phyloP scores from a whole-genome alignment of 192 early-diverging fungal species.

The Cladochytrium replicatum region DNA sequence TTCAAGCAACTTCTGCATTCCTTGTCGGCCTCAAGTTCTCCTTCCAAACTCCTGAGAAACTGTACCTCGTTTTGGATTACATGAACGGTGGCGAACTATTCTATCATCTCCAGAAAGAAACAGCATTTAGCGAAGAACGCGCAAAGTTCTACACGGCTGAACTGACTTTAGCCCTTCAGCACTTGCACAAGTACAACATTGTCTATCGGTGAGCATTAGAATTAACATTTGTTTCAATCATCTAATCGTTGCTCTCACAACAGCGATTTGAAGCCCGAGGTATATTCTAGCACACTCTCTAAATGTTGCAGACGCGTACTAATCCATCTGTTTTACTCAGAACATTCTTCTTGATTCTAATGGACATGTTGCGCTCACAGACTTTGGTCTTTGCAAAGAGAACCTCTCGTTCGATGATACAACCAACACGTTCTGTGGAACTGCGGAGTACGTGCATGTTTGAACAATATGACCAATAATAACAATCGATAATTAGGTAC shows the following conservation, averaged over 20 bases:
- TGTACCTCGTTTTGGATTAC: constrained; percentile 71
- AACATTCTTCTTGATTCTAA: constrained; percentile 49
- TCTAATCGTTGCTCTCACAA: too few relatives aligned
- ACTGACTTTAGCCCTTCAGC: constrained; percentile 55
- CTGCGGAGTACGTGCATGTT: constrained; percentile 24
- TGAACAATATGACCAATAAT: constrained; percentile 17
- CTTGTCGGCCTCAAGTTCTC: constrained; percentile 89
- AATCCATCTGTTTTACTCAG: constrained; percentile 1
- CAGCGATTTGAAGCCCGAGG: constrained; percentile 38
- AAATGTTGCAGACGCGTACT: neutral
- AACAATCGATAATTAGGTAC: constrained; percentile 45
- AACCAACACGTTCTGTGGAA: constrained; percentile 44
- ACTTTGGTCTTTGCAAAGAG: constrained; percentile 73
- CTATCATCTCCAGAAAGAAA: constrained; percentile 85
- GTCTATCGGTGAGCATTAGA: constrained; percentile 39
- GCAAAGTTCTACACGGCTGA: constrained; percentile 75
- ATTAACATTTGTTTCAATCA: neutral
- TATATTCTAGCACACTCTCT: neutral
- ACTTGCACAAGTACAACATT: constrained; percentile 55
- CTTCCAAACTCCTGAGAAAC: constrained; percentile 69
- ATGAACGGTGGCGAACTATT: constrained; percentile 80
- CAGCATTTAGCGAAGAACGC: constrained; percentile 75
- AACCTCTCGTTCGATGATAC: constrained; percentile 34
- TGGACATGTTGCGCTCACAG: constrained; percentile 63
- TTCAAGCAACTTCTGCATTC: constrained; percentile 70